phyloP scores from a whole-genome alignment of 306 rosid species.

The Castanopsis chinensis region DNA sequence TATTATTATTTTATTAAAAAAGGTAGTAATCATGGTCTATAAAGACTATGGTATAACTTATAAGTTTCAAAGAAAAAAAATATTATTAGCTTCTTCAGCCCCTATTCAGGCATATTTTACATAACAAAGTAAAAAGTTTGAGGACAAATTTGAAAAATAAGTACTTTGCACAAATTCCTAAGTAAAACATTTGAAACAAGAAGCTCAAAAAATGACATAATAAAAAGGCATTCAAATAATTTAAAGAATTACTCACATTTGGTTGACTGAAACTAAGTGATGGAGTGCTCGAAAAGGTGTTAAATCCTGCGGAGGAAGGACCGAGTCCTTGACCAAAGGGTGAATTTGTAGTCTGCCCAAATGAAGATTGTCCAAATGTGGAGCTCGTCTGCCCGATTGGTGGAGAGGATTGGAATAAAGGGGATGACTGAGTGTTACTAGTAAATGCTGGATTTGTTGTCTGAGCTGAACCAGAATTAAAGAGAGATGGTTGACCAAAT shows the following conservation, averaged over 20 bases:
- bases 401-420: constrained; percentile 48
- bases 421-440: constrained; percentile 57
- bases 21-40: not conserved
- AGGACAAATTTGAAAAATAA: not conserved
- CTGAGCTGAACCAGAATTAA: constrained; percentile 49
- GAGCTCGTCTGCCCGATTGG: constrained; percentile 49
- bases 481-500: constrained; percentile 42
- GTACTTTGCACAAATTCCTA: not conserved
- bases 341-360: constrained; percentile 49
- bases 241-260: constrained; percentile 44
- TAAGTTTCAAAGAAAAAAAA: not conserved
- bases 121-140: not conserved
- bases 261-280: constrained; percentile 59
- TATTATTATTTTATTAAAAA: not conserved
- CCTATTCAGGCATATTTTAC: not conserved
- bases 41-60: not conserved
- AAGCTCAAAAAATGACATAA: not conserved
- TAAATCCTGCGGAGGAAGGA: too few relatives aligned
- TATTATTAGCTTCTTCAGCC: not conserved
- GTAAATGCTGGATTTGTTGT: constrained; percentile 50
- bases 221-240: not conserved
- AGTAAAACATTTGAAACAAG: not conserved
- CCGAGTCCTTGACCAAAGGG: not conserved
- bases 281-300: constrained; percentile 20
- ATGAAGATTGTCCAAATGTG: constrained; percentile 53